Evolutionary conservation across 352 stramenopile species (phyloP), one percentile per base, ranked within the genome.

Genomic region (Phytophthora idaei): DNA sequence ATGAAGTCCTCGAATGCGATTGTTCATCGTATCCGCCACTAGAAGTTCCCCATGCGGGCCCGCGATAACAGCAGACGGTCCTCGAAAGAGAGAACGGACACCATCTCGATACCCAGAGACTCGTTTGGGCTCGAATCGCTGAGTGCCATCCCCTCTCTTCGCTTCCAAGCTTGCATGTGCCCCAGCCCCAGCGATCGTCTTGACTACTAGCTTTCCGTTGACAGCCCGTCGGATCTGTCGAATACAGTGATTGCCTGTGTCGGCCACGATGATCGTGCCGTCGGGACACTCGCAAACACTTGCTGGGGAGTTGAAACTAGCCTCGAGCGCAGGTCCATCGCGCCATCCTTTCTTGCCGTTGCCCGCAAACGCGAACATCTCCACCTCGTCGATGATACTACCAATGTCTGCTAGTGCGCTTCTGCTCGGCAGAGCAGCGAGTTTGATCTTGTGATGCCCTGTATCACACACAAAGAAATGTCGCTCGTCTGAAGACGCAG

Each of bases 221-320:
- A 10, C 28, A 17, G 52, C 51, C 4, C 64, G 70, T 32, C 54
- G 39, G 17, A 89, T 80, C 34, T 74, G 71, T 4, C 77, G 77
- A 37, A 89, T 82, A 37, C 78, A 89, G 67, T 84, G 78, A 49
- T 89, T 87, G 21, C 77, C 80, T 2, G 80, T 81, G 45, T 87
- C 80, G 10, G 71, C 67, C 11, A 85, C 71, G 39, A 79, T 55
- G 32, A 89, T 76, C 12, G 73, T 69, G 34, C 74, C 64, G 29
- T 85, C 74, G 10, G 34, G 42, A 32, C 67, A 61, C 58, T 85
- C 76, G 21, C 77, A 86, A 6, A 87, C 58, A 1, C 64, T 71
- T 0, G 66, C 45, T 0, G 80, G 80, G 1, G 73, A 64, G 15
- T 87, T 81, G 62, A 87, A 89, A 51, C 64, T 73, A 11, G 65